phyloP scores from a whole-genome alignment of 805 yeast genomes.

The Barnettozyma vustinii region DNA sequence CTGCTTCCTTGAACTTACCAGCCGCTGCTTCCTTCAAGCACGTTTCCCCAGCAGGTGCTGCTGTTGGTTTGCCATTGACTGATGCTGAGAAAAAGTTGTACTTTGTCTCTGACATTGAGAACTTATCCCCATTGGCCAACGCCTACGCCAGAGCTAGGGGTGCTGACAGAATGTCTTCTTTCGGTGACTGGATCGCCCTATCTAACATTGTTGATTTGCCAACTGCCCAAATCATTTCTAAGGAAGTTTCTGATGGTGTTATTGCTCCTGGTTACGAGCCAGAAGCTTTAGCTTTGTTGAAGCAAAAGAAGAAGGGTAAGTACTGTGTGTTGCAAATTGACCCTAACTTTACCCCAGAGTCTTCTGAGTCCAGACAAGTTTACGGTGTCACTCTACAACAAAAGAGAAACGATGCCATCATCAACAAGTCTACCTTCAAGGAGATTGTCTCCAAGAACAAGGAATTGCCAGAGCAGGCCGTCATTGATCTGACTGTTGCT shows the following conservation, averaged over 20 bases:
- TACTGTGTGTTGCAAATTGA: constrained; percentile 95
- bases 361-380: constrained; percentile 86
- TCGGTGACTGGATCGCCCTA: constrained; percentile 97
- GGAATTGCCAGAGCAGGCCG: constrained; percentile 83
- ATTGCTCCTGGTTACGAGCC: constrained; percentile 96
- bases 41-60: constrained; percentile 98
- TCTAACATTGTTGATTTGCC: constrained; percentile 94
- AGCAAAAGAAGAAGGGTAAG: constrained; percentile 94
- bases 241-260: constrained; percentile 97
- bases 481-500: constrained; percentile 92
- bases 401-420: constrained; percentile 96
- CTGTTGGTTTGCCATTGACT: constrained; percentile 89
- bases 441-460: constrained; percentile 89
- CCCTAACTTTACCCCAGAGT: constrained; percentile 83
- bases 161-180: constrained; percentile 99
- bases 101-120: constrained; percentile 91
- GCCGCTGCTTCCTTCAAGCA: constrained; percentile 99
- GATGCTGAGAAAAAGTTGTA: constrained; percentile 92
- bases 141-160: constrained; percentile 99
- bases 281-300: constrained; percentile 84
- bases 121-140: constrained; percentile 92
- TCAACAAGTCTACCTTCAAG: constrained; percentile 83
- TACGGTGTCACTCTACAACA: constrained; percentile 94
- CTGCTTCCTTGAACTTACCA: constrained; percentile 89
- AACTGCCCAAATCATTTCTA: constrained; percentile 94